These are phyloP conservation scores for Falciphora oryzae DNA, from an alignment of 2,329 filamentous ascomycete genomes.

Conservation along the genomic window DNA sequence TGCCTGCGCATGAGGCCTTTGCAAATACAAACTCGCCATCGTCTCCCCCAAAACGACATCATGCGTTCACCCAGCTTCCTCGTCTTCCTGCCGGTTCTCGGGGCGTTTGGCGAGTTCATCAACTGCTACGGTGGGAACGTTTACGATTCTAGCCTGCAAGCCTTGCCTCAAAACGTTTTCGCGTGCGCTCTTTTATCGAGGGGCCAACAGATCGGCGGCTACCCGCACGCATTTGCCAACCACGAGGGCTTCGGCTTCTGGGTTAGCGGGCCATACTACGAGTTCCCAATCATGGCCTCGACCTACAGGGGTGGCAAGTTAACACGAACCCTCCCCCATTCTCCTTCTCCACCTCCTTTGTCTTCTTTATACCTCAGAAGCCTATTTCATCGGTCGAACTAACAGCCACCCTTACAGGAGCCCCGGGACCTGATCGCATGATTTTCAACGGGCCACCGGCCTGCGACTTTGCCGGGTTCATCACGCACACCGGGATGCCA, in stretches of 20 bases:
- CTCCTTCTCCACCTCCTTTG: too few species aligned
- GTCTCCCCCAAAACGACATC: neutral
- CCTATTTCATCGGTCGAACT: neutral
- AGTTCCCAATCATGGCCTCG: neutral
- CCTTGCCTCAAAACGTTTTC: neutral
- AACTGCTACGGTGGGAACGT: constrained; percentile 1
- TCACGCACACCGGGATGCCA: neutral
- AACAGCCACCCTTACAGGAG: neutral
- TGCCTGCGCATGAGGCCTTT: too few species aligned
- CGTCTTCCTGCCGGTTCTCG: neutral
- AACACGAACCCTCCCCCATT: too few species aligned
- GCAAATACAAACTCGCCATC: too few species aligned
- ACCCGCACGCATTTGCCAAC: neutral
- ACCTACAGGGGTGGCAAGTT: neutral
- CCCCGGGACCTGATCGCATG: constrained; percentile 1
- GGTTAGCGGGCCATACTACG: neutral
- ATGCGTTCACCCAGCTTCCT: neutral
- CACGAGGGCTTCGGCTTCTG: neutral
- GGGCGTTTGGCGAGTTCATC: neutral
- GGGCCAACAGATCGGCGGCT: neutral
- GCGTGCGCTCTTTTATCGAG: neutral
- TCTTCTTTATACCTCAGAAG: neutral
- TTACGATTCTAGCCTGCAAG: neutral
- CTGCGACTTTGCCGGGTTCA: neutral
- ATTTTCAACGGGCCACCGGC: neutral